Conservation (phyloP, 768 basidiomycete species). For the Leccinum subgranulosum region DNA sequence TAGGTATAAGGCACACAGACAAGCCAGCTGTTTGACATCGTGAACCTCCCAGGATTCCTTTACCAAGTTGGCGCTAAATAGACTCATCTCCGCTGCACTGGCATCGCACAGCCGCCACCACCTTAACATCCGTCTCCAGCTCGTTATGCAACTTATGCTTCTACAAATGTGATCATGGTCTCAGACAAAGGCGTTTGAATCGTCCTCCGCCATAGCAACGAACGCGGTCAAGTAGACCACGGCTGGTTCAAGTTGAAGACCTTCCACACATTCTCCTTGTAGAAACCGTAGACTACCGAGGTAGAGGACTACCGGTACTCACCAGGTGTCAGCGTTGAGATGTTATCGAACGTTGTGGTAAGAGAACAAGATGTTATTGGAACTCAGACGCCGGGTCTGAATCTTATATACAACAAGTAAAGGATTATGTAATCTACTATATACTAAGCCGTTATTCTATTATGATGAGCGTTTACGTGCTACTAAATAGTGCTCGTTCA, state of each 20-base stretch:
- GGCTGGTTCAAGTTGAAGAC: slow-evolving; percentile 72
- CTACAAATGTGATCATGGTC: slow-evolving; percentile 14
- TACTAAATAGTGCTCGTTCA: no score
- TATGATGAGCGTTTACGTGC: no score
- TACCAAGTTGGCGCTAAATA: slow-evolving; percentile 2
- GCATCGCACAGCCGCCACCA: neutral
- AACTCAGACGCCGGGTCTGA: no score
- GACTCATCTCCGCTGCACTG: neutral
- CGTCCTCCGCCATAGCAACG: slow-evolving; percentile 52
- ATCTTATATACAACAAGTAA: no score
- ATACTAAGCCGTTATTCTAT: no score
- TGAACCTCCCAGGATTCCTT: neutral
- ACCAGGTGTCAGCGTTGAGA: no score
- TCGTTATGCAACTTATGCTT: neutral
- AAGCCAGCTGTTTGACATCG: neutral
- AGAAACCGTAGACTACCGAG: no score
- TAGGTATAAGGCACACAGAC: slow-evolving; percentile 18
- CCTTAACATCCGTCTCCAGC: neutral
- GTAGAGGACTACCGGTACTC: no score
- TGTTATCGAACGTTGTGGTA: no score
- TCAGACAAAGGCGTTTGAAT: slow-evolving; percentile 33
- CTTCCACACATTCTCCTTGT: slow-evolving; percentile 84
- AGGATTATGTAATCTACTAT: no score
- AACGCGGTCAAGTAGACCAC: slow-evolving; percentile 73
- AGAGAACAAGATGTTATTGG: no score